Percentiles rank a stretch among this genome's conserved stretches.
phyloP scores from a whole-genome alignment of 1,284 basidiomycete species.

The Puccinia horiana region DNA sequence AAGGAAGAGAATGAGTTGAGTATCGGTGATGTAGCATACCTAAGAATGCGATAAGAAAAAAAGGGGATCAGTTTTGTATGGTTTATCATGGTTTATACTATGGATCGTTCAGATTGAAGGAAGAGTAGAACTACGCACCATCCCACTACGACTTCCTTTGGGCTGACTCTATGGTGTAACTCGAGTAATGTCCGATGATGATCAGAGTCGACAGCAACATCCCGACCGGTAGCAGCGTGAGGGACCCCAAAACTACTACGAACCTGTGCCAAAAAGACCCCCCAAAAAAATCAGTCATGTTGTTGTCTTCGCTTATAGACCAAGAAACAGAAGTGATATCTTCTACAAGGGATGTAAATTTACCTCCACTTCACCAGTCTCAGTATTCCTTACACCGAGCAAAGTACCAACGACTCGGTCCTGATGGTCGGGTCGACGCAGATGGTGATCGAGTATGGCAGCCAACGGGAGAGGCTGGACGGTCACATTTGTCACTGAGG shows the following conservation, averaged over 20 bases:
- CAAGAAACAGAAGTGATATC: constrained; percentile 61
- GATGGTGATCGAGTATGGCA: constrained; percentile 94
- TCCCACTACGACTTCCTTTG: constrained; percentile 83
- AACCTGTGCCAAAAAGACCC: constrained; percentile 15
- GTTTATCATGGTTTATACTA: constrained; percentile 46
- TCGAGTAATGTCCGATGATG: constrained; percentile 93
- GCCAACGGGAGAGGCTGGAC: constrained; percentile 92
- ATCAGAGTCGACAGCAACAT: constrained; percentile 92
- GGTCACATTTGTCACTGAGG: constrained; percentile 63
- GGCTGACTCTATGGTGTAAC: constrained; percentile 77
- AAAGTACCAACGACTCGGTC: constrained; percentile 94
- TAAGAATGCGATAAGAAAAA: constrained; percentile 58
- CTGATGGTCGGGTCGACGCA: constrained; percentile 77
- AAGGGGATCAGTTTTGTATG: constrained; percentile 28
- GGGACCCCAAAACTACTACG: constrained; percentile 48
- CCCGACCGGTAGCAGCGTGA: constrained; percentile 44
- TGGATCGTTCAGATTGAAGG: background rate
- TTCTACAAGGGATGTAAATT: constrained; percentile 72
- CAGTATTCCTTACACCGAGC: constrained; percentile 77
- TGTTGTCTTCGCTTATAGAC: background rate
- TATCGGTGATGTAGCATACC: constrained; percentile 85
- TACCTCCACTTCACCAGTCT: constrained; percentile 69
- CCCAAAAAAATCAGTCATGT: background rate
- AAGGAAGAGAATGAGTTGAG: constrained; percentile 95
- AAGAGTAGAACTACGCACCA: constrained; percentile 66